Conservation (phyloP, 345 rosid species). For the Pelargonium nanum region DNA sequence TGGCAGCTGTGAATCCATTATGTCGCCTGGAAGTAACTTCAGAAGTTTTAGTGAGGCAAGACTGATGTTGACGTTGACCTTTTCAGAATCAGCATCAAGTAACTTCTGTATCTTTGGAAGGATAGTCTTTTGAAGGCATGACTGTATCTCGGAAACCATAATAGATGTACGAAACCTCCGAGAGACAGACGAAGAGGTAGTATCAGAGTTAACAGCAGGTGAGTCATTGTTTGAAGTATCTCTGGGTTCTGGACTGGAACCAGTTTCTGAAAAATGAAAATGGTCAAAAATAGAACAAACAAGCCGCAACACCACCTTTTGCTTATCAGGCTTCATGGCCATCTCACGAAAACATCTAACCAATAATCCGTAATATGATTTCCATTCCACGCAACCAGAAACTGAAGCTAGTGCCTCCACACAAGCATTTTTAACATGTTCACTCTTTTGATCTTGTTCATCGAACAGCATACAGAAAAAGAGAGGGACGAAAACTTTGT, state of each 20-base stretch:
- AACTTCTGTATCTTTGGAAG: slow-evolving; percentile 65
- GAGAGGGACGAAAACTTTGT: slow-evolving; percentile 64
- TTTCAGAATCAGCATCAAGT: slow-evolving; percentile 50
- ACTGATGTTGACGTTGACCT: slow-evolving; percentile 51
- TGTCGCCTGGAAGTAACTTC: slow-evolving; percentile 74
- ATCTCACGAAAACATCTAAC: slow-evolving; percentile 66
- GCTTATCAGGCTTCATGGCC: slow-evolving; percentile 45
- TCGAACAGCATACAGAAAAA: slow-evolving; percentile 77
- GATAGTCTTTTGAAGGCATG: slow-evolving; percentile 46
- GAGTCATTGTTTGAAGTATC: slow-evolving; percentile 9
- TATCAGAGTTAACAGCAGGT: slow-evolving; percentile 10
- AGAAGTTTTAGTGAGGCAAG: slow-evolving; percentile 73
- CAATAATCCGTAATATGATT: slow-evolving; percentile 54
- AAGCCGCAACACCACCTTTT: slow-evolving; percentile 53
- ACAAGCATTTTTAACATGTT: slow-evolving; percentile 60
- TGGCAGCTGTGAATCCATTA: slow-evolving; percentile 65
- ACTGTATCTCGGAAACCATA: slow-evolving; percentile 32
- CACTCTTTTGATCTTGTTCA: slow-evolving; percentile 57
- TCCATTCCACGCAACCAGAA: slow-evolving; percentile 69
- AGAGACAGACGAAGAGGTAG: slow-evolving; percentile 14
- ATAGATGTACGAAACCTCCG: slow-evolving; percentile 14
- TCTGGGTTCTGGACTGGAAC: slow-evolving; percentile 25
- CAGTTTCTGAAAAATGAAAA: slow-evolving; percentile 46
- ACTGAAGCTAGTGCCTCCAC: slow-evolving; percentile 66
- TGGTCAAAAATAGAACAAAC: slow-evolving; percentile 67